Evolutionary conservation across 371 early-diverging fungal genomes (phyloP).

Genomic region (Capillidium heterosporum): DNA sequence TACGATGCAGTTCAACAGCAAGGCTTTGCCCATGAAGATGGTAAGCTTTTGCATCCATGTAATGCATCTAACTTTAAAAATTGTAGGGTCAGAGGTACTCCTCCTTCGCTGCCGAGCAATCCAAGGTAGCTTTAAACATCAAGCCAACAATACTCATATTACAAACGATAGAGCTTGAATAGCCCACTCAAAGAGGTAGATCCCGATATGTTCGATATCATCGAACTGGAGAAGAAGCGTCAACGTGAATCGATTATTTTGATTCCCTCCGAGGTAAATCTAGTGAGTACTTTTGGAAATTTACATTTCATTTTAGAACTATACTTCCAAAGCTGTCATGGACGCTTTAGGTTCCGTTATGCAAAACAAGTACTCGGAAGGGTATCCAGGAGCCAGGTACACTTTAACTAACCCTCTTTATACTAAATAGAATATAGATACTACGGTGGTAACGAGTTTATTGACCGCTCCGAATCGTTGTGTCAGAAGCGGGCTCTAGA

Average conservation of each 20-base stretch:
- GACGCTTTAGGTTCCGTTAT: conserved; percentile 92
- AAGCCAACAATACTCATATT: too few relatives aligned
- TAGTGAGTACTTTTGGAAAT: background rate
- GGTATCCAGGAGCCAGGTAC: conserved; percentile 87
- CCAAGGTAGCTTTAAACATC: too few relatives aligned
- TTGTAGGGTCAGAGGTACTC: too few relatives aligned
- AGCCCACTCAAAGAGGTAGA: conserved; percentile 51
- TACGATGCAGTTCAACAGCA: too few relatives aligned
- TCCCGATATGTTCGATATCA: conserved; percentile 85
- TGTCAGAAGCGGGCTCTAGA: conserved; percentile 94
- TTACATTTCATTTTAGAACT: conserved; percentile 50
- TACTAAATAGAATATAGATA: conserved; percentile 23
- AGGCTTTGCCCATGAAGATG: too few relatives aligned
- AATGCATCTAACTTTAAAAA: too few relatives aligned
- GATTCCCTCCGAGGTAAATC: conserved; percentile 89
- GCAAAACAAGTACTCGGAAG: conserved; percentile 99
- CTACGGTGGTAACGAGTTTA: conserved; percentile 98
- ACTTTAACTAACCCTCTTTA: background rate
- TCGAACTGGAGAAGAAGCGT: conserved; percentile 90
- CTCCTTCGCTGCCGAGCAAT: too few relatives aligned
- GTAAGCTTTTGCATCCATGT: too few relatives aligned
- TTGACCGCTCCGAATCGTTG: conserved; percentile 87
- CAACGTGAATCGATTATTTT: conserved; percentile 85
- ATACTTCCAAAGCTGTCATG: conserved; percentile 92
- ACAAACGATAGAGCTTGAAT: conserved; percentile 14